Evolutionary conservation across 1,284 basidiomycete genomes (phyloP).

Genomic region (Termitomyces sp.): DNA sequence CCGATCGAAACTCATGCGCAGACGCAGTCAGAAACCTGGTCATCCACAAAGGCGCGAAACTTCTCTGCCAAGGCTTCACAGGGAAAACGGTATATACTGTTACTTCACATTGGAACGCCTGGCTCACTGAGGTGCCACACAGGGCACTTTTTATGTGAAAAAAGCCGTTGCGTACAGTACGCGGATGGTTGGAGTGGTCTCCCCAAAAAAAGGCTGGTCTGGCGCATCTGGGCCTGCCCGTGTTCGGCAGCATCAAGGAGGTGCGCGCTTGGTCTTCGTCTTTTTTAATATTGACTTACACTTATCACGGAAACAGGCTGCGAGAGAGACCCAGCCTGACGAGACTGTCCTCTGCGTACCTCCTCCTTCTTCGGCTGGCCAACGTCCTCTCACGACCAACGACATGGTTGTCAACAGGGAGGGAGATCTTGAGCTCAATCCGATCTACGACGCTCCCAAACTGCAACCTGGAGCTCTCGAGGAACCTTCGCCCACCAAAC

Average conservation of each 20-base stretch:
- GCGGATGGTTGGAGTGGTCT: conserved; percentile 96
- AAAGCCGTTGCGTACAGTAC: conserved; percentile 96
- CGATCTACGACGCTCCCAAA: conserved; percentile 62
- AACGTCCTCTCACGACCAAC: conserved; percentile 48
- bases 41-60: conserved; percentile 93
- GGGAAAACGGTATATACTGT: conserved; percentile 83
- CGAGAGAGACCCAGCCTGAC: conserved; percentile 79
- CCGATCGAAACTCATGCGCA: conserved; percentile 73
- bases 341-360: conserved; percentile 96
- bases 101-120: background rate
- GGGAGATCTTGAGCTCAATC: conserved; percentile 65
- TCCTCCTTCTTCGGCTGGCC: conserved; percentile 83
- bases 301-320: conserved; percentile 52
- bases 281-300: background rate
- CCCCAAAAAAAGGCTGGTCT: conserved; percentile 97
- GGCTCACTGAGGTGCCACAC: conserved; percentile 4
- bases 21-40: conserved; percentile 90
- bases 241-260: conserved; percentile 92
- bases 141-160: conserved; percentile 97
- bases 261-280: conserved; percentile 42
- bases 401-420: conserved; percentile 68
- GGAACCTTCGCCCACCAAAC: too few relatives aligned
- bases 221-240: conserved; percentile 91
- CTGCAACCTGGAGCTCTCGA: conserved; percentile 60
- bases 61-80: conserved; percentile 91